Evolutionary conservation across 257 asterid genomes (phyloP).

Genomic region (Pogostemon cablin): DNA sequence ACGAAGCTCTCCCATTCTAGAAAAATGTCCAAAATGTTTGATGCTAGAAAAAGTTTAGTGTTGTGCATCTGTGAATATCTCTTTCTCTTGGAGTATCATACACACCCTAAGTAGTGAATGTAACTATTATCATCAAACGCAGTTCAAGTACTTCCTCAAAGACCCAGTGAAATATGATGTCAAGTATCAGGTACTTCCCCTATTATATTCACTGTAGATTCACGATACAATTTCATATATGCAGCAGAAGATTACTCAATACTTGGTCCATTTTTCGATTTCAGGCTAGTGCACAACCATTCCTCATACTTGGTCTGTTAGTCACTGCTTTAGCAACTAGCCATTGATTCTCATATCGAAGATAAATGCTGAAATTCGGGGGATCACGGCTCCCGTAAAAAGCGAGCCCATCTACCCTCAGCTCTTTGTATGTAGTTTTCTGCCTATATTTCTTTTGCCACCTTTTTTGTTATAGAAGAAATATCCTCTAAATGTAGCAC

Average conservation of each 20-base stretch:
- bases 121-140: constrained; percentile 28
- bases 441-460: constrained; percentile 5
- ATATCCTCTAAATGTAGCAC: constrained; percentile 12
- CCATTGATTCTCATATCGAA: constrained; percentile 44
- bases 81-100: background rate
- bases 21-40: background rate
- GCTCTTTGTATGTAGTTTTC: constrained; percentile 27
- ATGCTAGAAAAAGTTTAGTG: background rate
- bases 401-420: constrained; percentile 16
- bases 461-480: constrained; percentile 13
- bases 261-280: constrained; percentile 20
- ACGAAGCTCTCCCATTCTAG: constrained; percentile 13
- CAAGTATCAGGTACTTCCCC: constrained; percentile 75
- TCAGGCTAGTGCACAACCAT: constrained; percentile 99
- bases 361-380: constrained; percentile 12
- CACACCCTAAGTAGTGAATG: constrained; percentile 23
- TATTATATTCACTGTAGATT: background rate
- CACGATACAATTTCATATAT: background rate
- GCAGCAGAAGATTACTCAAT: background rate
- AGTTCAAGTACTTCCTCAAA: constrained; percentile 65
- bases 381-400: constrained; percentile 4
- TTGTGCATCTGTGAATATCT: background rate
- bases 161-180: constrained; percentile 64
- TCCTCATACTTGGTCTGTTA: constrained; percentile 83
- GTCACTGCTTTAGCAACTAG: constrained; percentile 94